phyloP scores from a whole-genome alignment of 208 protist species.

The Phytomonas sp. region DNA sequence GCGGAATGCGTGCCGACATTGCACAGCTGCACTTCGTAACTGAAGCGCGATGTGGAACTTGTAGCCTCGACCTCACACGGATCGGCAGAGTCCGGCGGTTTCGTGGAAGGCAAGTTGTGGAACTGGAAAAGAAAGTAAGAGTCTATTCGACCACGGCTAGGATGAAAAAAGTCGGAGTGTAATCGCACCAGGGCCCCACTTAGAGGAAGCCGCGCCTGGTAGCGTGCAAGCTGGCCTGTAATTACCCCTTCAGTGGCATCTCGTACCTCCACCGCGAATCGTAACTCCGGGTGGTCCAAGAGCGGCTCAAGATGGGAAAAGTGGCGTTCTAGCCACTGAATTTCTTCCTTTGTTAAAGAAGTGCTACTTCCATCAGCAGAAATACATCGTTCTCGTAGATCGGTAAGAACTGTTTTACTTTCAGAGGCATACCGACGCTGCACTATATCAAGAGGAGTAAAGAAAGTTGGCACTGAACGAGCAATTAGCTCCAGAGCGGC shows the following conservation, averaged over 20 bases:
- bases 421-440: background rate
- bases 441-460: background rate
- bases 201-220: background rate
- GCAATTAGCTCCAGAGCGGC: background rate
- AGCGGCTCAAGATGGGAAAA: constrained; percentile 34
- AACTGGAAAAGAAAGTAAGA: background rate
- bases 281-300: constrained; percentile 40
- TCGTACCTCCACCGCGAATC: constrained; percentile 32
- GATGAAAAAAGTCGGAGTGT: constrained; percentile 28
- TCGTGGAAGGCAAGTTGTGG: background rate
- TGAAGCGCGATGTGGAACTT: background rate
- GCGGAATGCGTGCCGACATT: background rate
- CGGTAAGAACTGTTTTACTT: background rate
- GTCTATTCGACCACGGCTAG: constrained; percentile 21
- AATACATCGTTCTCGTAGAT: background rate
- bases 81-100: background rate
- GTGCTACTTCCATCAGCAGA: background rate
- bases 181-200: constrained; percentile 18
- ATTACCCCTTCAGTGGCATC: background rate
- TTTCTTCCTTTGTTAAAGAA: constrained; percentile 38
- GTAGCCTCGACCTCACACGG: background rate
- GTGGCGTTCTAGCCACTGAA: constrained; percentile 42
- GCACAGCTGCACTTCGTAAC: background rate
- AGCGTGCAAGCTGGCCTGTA: background rate
- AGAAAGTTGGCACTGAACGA: background rate